Base-by-base conservation (phyloP, 2,329 filamentous ascomycete genomes). In the Berkeleyomyces rouxiae region DNA sequence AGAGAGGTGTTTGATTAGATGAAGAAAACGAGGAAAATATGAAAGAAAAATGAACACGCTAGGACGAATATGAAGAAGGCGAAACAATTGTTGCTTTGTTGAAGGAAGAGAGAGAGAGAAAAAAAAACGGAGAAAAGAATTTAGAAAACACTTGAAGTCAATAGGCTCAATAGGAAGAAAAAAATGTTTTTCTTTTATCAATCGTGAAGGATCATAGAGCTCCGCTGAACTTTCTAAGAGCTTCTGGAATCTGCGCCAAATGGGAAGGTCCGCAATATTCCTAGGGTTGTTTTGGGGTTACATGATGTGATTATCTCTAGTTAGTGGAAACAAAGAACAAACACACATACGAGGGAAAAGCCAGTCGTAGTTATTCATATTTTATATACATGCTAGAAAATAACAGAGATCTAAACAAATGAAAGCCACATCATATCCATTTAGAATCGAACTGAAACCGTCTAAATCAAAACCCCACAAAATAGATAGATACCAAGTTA, bases 201-300 rank as follows among this genome's bases (percentile, higher is more conserved):
- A 37, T 58, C 7, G n/a, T 13, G 39, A 49, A 59, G 51, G 51
- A 55, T 9, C 33, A 23, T 23, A 23, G 23, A 23, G 23, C 33
- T 37, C 33, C 51, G 51, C 51, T 39, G 51, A 39, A 55, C 51
- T 55, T 66, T 66, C 66, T 55, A 67, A 64, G 60, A 66, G 58
- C 62, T 66, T 67, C 69, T 69, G 65, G 67, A 69, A 64, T 61
- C 61, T 40, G 37, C 62, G 67, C 67, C 68, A 66, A 46, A n/a
- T 55, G 51, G 51, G 31, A 55, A 39, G 43, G 43, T 16, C 43
- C 43, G 43, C 11, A n/a, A 5, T 16, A 10, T 9, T n/a, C 3
- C 51, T 39, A 55, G 39, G 36, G 7, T 7, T 23, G 23, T 2
- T 23, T 23, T 23, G 23, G 23, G 23, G 23, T 23, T 23, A 23